Evolutionary conservation across 1,284 basidiomycete species (phyloP), one percentile per base, ranked within the genome.

Genomic region (Pterulicium gracile): DNA sequence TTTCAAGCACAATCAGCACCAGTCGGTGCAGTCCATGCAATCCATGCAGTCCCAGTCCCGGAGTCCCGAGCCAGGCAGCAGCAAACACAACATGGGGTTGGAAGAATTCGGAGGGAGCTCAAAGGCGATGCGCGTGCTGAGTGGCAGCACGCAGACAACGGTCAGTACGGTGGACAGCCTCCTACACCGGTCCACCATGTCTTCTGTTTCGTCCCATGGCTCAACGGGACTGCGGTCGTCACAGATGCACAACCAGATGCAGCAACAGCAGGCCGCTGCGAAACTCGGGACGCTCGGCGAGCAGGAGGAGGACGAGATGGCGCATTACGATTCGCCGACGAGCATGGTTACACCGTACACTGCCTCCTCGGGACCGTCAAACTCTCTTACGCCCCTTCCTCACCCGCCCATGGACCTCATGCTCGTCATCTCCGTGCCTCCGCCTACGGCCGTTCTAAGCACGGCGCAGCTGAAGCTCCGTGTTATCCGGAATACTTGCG

Each of bases 331-430:
- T 49, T 66, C 68, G 4, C 72, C 77, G 3, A 67, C 73, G 14
- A 64, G 74, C 17, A 63, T 81, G 44, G 81, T 87, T 20, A 75
- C 82, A n/a, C 86, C 86, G 4, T 79, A 87, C 59, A 73, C 79
- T 42, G n/a, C n/a, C n/a, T 81, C 81, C n/a, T 68, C 75, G 17
- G 84, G 80, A 4, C 79, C 84, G 20, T 84, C 80, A 39, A 89
- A 89, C 62, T 82, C 80, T 20, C 74, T 89, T 34, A 68, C 77
- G 0, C 88, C 87, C 4, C 75, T 94, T 2, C 75, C 80, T 14
- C 93, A 97, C 60, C 84, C 93, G 0, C 77, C 92, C 0, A 69
- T 96, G 55, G 95, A 98, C 61, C 73, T 98, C 46, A 88, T 97
- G 56, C 74, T 98, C 45, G 88, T 97, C 47, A 67, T 98, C 35